Percentiles rank a stretch among this genome's conserved stretches.
Evolutionary conservation across 164 flowering plant species (phyloP).

Genomic region (Litsea cubeba): DNA sequence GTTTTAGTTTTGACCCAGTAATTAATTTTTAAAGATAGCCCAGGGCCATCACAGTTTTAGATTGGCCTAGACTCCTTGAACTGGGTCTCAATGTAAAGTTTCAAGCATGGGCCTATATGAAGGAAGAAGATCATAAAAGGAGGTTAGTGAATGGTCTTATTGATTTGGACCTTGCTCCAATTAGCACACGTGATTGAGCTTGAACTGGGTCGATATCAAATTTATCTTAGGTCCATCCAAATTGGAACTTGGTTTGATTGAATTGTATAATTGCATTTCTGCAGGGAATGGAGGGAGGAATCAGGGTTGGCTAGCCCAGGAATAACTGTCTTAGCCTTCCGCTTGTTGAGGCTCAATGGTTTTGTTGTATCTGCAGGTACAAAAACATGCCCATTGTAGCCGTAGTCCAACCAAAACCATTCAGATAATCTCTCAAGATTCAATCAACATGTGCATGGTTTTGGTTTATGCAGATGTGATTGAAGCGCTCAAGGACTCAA

Average conservation of each 20-base stretch:
- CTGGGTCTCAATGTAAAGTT: neutral
- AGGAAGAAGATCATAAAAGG: neutral
- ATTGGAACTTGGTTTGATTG: too few relatives aligned
- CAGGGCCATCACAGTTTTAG: too few relatives aligned
- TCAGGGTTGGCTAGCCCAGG: neutral
- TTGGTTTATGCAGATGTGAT: conserved; percentile 2
- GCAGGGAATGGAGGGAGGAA: neutral
- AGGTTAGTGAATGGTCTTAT: neutral
- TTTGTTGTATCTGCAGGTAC: conserved; percentile 2
- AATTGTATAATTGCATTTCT: neutral
- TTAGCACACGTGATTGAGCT: neutral
- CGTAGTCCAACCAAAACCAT: neutral
- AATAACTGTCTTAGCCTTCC: neutral
- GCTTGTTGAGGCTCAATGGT: conserved; percentile 4
- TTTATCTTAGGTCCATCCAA: too few relatives aligned
- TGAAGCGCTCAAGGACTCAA: neutral
- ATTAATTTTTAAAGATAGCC: too few relatives aligned
- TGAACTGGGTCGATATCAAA: too few relatives aligned
- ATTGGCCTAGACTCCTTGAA: neutral
- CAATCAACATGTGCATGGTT: neutral
- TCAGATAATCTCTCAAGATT: neutral
- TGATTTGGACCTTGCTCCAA: neutral
- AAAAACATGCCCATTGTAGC: too few relatives aligned
- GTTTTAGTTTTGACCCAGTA: too few relatives aligned
- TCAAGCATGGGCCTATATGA: neutral